Evolutionary conservation across 2,329 filamentous ascomycete genomes (phyloP), one percentile per base, ranked within the genome.

Genomic region (Westerdykella sp.): DNA sequence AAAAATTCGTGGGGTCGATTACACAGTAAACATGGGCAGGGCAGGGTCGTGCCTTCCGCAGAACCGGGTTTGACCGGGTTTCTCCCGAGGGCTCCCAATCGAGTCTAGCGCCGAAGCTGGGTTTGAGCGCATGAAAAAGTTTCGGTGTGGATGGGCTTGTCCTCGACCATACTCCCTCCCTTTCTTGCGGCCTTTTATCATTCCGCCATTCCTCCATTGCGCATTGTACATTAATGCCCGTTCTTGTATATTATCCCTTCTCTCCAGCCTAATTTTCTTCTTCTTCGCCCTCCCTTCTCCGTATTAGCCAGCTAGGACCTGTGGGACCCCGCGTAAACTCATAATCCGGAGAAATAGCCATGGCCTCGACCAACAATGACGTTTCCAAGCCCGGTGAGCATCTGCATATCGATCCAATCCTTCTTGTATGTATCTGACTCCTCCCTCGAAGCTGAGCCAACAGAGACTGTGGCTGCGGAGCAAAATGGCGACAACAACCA

Each of bases 281-380:
- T 53, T 44, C 46, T 18, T 3, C 46, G 45, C 53, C 49, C 49
- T 53, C 51, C 47, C 41, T 54, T 50, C 22, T 40, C 38, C 38
- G 13, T 40, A 15, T 32, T 22, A 28, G 15, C 34, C 34, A 42
- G 37, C 37, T 28, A 28, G 25, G 25, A 28, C 25, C 25, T 28
- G 25, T 28, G 25, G 25, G 25, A 28, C 25, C 25, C 18, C 7
- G 25, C 11, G 25, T 28, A 28, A 28, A 28, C 25, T 28, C 25
- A 12, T 21, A 40, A 40, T 40, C 34, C 45, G 41, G 42, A 39
- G 16, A 38, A 32, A 34, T 39, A 43, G 46, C 41, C 52, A 67
- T 67, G 63, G 57, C 63, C 50, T 54, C 59, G 40, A 54, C 44
- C 50, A 62, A 49, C 47, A 58, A 65, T 65, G 63, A 67, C 60